phyloP scores from a whole-genome alignment of 495 filamentous ascomycete species.

The Penicillium riverlandense region DNA sequence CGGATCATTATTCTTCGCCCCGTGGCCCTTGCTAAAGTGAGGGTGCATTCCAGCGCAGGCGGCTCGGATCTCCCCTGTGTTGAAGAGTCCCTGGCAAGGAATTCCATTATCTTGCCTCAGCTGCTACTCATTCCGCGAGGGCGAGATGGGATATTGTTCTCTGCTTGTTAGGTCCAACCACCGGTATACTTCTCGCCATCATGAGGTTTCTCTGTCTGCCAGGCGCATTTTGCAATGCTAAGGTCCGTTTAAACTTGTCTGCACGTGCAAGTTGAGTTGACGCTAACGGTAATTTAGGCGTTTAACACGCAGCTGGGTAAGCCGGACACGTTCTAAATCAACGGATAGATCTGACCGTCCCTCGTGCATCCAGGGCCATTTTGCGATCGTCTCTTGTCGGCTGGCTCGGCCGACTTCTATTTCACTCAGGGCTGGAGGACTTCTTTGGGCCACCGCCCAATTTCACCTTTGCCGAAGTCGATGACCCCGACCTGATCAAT shows the following conservation, averaged over 20 bases:
- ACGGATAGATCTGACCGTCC: not conserved
- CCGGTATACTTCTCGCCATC: not conserved
- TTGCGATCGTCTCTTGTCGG: slow-evolving; percentile 7
- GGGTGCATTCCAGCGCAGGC: slow-evolving; percentile 19
- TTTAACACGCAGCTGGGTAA: slow-evolving; percentile 21
- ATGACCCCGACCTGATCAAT: slow-evolving; percentile 1
- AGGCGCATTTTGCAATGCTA: slow-evolving; percentile 18
- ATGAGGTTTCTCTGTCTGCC: slow-evolving; percentile 27
- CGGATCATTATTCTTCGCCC: not conserved
- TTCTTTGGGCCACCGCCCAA: slow-evolving; percentile 28
- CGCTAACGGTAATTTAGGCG: slow-evolving; percentile 5
- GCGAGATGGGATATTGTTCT: too few species aligned
- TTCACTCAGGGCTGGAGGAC: slow-evolving; percentile 17
- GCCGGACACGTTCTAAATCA: not conserved
- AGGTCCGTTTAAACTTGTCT: slow-evolving; percentile 5
- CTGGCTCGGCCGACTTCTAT: slow-evolving; percentile 10
- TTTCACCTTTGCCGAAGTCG: slow-evolving; percentile 10
- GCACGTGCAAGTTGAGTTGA: not conserved
- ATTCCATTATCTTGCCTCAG: not conserved
- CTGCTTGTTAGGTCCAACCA: too few species aligned
- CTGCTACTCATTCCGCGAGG: too few species aligned
- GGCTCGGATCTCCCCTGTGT: not conserved
- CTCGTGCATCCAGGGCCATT: slow-evolving; percentile 12
- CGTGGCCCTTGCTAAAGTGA: slow-evolving; percentile 18
- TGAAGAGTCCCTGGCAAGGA: slow-evolving; percentile 3